These are phyloP conservation scores for Trapa incisa DNA, from an alignment of 345 rosid genomes.

Conservation along the genomic window DNA sequence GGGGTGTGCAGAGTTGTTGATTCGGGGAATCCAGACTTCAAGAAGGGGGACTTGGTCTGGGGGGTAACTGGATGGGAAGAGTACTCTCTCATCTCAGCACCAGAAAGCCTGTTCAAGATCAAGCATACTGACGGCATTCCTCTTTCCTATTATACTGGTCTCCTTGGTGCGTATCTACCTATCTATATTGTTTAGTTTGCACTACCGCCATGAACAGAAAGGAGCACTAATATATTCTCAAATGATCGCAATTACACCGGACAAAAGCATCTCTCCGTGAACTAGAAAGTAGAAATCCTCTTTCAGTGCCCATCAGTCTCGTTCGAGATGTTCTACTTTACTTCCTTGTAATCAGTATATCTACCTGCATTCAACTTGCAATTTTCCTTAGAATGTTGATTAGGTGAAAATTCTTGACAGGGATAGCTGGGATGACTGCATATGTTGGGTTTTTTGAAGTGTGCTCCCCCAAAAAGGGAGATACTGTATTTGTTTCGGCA, in stretches of 20 bases:
- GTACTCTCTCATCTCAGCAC: constrained; percentile 9
- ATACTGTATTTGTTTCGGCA: constrained; percentile 8
- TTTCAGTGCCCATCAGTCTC: background rate
- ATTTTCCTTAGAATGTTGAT: background rate
- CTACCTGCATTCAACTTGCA: background rate
- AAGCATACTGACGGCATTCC: constrained; percentile 13
- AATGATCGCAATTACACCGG: background rate
- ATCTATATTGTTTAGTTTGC: background rate
- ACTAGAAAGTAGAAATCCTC: background rate
- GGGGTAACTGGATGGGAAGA: constrained; percentile 18
- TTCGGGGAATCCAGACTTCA: constrained; percentile 11
- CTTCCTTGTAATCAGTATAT: background rate
- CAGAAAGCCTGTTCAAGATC: constrained; percentile 6
- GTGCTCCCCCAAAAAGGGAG: constrained; percentile 15
- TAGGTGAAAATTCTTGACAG: background rate
- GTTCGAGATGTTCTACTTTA: background rate
- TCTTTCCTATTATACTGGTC: constrained; percentile 19
- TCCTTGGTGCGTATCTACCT: constrained; percentile 2
- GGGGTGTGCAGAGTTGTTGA: constrained; percentile 19
- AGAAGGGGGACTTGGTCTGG: constrained; percentile 16
- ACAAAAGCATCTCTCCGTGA: background rate
- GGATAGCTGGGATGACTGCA: constrained; percentile 16
- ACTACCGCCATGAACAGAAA: background rate
- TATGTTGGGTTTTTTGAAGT: constrained; percentile 11
- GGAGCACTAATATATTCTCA: too few species aligned